Conservation (phyloP, 2,329 filamentous ascomycete species). For the Purpureocillium lavendulum region DNA sequence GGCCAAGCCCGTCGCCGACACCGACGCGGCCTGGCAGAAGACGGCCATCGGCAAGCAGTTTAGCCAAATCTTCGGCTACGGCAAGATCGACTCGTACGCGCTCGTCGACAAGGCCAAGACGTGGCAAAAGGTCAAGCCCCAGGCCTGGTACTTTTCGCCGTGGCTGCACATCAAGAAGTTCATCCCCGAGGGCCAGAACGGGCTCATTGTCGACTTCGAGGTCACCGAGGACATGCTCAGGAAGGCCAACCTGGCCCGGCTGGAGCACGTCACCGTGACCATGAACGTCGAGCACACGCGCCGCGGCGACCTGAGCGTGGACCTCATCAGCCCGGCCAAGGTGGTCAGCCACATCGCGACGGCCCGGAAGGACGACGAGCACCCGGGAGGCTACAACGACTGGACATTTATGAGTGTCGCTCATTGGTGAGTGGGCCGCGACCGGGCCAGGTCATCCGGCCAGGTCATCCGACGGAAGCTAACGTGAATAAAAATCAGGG, state of each 20-base stretch:
- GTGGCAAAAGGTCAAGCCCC: conserved; percentile 85
- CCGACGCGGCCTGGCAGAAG: conserved; percentile 65
- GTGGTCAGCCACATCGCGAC: conserved; percentile 78
- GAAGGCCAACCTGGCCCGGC: conserved; percentile 70
- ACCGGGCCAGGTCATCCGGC: rapidly evolving
- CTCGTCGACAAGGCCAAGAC: conserved; percentile 79
- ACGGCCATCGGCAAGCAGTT: conserved; percentile 77
- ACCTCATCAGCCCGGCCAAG: conserved; percentile 76
- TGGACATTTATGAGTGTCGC: conserved; percentile 99
- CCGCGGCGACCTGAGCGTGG: conserved; percentile 86
- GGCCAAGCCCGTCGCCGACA: conserved; percentile 70
- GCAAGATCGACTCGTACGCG: conserved; percentile 82
- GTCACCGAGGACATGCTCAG: conserved; percentile 76
- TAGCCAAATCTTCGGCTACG: conserved; percentile 92
- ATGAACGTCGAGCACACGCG: conserved; percentile 91
- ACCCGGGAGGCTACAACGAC: conserved; percentile 67
- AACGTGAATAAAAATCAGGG: conserved; percentile 52
- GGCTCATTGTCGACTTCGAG: conserved; percentile 71
- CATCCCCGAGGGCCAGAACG: conserved; percentile 78
- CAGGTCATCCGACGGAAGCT: too few relatives aligned
- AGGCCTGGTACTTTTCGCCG: conserved; percentile 89
- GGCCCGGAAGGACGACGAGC: conserved; percentile 60
- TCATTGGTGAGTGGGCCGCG: conserved; percentile 63
- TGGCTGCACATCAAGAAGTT: conserved; percentile 84
- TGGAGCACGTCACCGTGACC: conserved; percentile 94